Evolutionary conservation across 2,329 filamentous ascomycete species (phyloP), one percentile per base, ranked within the genome.

Genomic region (Thielaviopsis populi): DNA sequence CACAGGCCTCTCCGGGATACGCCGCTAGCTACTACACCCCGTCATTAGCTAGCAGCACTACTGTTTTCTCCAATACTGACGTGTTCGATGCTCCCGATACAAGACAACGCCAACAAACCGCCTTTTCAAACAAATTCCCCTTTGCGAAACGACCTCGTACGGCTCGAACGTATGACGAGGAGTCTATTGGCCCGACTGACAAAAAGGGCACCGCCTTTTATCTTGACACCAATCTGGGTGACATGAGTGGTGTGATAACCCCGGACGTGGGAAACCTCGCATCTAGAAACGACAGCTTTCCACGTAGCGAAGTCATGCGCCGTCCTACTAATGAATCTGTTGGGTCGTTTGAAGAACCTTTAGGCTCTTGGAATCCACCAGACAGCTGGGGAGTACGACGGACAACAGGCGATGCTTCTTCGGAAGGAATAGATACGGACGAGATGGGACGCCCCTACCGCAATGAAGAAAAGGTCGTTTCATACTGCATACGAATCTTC

Each of bases 311-410:
- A 41, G 30, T 27, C 30, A 13, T 62, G 15, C 40, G 59, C 11
- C 33, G 63, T 19, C 59, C 59, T 15, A 65, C 63, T 15, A 48
- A 53, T 17, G 59, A 59, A 15, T 65, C 63, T 22, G 42, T 65
- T 15, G 60, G 63, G 24, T 65, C 63, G 13, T 37, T 65, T 33
- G 62, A 64, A n/a, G 72, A 73, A 1, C 75, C 75, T 2, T 77
- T 78, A 63, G 84, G 85, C 1, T 83, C 83, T 2, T 99, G 92
- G 92, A 89, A 95, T 73, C 91, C 91, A 2, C 92, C 94, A 1
- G 92, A 97, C 73, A 96, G 91, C 72, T 99, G 94, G 94, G 91
- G 89, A 61, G 92, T 97, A 30, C 89, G 88, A 69, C 85, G 84
- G 66, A 79, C 79, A 54, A 83, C 82, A 7, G 85, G 90, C 68